A percentile compares a stretch with the other conserved stretches of the same genome.
Evolutionary conservation across 192 early-diverging fungal species (phyloP).

Genomic region (Haplosporangium gracile): DNA sequence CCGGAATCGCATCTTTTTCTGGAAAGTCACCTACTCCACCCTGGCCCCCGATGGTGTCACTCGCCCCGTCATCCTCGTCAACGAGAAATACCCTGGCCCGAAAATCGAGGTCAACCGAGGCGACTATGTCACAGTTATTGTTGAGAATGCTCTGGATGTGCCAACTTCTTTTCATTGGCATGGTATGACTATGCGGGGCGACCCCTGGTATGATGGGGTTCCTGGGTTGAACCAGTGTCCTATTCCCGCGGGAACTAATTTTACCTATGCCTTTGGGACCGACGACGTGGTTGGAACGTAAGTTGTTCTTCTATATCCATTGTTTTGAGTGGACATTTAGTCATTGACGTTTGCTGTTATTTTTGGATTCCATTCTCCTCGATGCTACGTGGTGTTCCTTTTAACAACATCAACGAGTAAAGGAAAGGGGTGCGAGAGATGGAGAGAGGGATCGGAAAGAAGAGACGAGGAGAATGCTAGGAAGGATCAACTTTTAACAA

Average conservation of each 20-base stretch:
- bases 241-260: conserved; percentile 59
- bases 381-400: not conserved
- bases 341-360: conserved; percentile 10
- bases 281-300: conserved; percentile 60
- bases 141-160: conserved; percentile 59
- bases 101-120: conserved; percentile 62
- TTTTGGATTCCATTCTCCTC: conserved; percentile 24
- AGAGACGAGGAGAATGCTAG: too few relatives aligned
- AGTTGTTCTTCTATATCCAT: conserved; percentile 26
- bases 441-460: too few relatives aligned
- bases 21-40: conserved; percentile 46
- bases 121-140: conserved; percentile 61
- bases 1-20: conserved; percentile 54
- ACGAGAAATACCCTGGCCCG: conserved; percentile 71
- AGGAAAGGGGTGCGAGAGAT: too few relatives aligned
- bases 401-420: not conserved
- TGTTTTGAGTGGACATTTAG: not conserved
- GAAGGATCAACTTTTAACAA: not conserved
- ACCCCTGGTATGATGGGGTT: conserved; percentile 62
- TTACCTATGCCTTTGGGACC: conserved; percentile 59
- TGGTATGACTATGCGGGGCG: conserved; percentile 58
- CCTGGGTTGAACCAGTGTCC: conserved; percentile 74
- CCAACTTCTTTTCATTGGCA: conserved; percentile 67
- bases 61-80: conserved; percentile 58
- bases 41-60: conserved; percentile 60